A percentile compares a stretch with the other conserved stretches of the same genome.
Evolutionary conservation across 768 basidiomycete genomes (phyloP).

Genomic region (Leucogyrophana mollusca): DNA sequence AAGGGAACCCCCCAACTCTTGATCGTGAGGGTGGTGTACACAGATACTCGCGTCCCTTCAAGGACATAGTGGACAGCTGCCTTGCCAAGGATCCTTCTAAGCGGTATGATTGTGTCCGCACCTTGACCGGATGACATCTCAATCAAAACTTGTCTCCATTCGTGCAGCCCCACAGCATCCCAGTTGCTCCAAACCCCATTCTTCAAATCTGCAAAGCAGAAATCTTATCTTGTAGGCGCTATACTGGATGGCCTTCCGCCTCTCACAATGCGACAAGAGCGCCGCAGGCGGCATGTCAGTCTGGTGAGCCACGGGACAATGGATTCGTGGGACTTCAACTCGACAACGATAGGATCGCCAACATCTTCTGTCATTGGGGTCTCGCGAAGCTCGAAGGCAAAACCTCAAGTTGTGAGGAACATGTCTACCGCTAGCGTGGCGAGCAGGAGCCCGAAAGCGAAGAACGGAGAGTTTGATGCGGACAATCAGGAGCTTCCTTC

Average conservation of each 20-base stretch:
- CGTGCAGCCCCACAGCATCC: conserved; percentile 69
- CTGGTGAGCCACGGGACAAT: conserved; percentile 46
- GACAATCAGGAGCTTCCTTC: conserved; percentile 3
- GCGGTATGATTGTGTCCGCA: conserved; percentile 42
- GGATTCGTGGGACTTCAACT: conserved; percentile 81
- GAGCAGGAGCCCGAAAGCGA: neutral
- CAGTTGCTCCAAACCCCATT: conserved; percentile 77
- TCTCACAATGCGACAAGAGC: conserved; percentile 70
- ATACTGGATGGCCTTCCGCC: conserved; percentile 78
- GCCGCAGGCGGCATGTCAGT: conserved; percentile 41
- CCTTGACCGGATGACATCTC: neutral
- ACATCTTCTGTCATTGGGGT: conserved; percentile 8
- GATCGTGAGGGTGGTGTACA: conserved; percentile 68
- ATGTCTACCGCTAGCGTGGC: no score
- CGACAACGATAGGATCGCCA: conserved; percentile 42
- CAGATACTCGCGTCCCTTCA: conserved; percentile 79
- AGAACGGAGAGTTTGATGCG: conserved; percentile 5
- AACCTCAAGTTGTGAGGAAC: neutral
- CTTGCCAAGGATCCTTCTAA: conserved; percentile 81
- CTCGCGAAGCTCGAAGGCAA: conserved; percentile 8
- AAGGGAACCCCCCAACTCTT: conserved; percentile 75
- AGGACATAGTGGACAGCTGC: conserved; percentile 81
- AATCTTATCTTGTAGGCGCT: conserved; percentile 70
- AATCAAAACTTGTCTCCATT: conserved; percentile 1
- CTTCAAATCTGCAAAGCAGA: conserved; percentile 79